Base-by-base conservation (phyloP, 371 early-diverging fungal species). In the Apophysomyces elegans region DNA sequence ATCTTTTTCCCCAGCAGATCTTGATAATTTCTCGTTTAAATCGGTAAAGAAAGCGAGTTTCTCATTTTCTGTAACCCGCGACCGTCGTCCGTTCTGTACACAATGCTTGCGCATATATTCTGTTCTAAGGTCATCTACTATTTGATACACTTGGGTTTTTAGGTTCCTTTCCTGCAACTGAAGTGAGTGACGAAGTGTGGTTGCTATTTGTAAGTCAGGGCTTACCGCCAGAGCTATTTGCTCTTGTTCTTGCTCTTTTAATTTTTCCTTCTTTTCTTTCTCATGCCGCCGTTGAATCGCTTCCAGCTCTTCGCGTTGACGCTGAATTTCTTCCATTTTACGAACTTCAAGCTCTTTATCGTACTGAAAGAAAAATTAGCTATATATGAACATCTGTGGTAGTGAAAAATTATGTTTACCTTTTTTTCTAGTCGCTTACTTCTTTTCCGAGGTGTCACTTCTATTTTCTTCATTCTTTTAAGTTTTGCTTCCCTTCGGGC, bases 351-450 rank as follows among this genome's bases (percentile, higher is more conserved):
- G 32, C 7, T 62, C 62, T n/a, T 16, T 41, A n/a, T 63, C 63
- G 14, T 18, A 37, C 63, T 63, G 21, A 5, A 56, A 7, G 9
- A 21, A 21, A 4, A 21, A 21, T n/a, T 47, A 16, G 47, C 7
- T 47, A 9, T 12, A 47, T 50, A 26, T 4, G 21, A 50, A 5
- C 7, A 26, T 26, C 1, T 26, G 32, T 26, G 32, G 32, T 26
- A 21, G 9, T 21, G 21, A 50, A 0, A 5, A 41, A 39, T 12
- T 16, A 39, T 43, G 26, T 21, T 12, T 56, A 63, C 63, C 56
- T 63, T 63, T 14, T 38, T 32, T 9, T 63, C 63, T 6, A 63
- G 16, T 13, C 63, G 56, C 14, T 56, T 36, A 36, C 63, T 63
- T 32, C 56, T 50, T 37, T 63, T 63, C 9, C 56, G 36, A 16